These are phyloP conservation scores for Amoeboaphelidium occidentale DNA, from an alignment of 371 early-diverging fungal genomes.

Conservation along the genomic window DNA sequence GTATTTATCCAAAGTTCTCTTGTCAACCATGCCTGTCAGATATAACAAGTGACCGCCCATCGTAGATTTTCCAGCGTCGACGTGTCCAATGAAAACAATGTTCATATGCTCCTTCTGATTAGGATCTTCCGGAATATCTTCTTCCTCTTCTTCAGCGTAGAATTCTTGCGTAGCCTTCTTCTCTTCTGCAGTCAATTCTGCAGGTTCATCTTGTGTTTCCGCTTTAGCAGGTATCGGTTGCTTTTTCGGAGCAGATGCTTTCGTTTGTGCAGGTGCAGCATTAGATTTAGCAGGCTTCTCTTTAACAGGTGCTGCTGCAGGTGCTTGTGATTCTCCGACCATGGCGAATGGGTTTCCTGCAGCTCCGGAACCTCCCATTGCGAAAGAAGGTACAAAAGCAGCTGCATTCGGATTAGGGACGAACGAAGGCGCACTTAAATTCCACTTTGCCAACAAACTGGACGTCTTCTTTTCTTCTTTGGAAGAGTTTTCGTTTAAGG, in stretches of 20 bases:
- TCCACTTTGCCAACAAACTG: no score
- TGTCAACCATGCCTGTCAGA: constrained; percentile 92
- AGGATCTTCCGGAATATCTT: no score
- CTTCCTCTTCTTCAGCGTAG: no score
- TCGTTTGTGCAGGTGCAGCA: background rate
- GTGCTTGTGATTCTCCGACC: background rate
- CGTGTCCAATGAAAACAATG: constrained; percentile 99
- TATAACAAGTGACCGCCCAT: constrained; percentile 93
- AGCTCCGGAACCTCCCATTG: background rate
- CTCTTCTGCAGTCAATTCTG: constrained; percentile 2
- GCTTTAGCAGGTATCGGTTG: background rate
- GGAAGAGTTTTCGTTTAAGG: no score
- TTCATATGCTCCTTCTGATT: constrained; percentile 72
- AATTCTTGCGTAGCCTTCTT: constrained; percentile 2
- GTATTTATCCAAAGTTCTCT: constrained; percentile 97
- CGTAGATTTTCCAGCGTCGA: constrained; percentile 99
- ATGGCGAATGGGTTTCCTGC: background rate
- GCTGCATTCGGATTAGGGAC: constrained; percentile 18
- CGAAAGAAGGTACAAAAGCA: constrained; percentile 14
- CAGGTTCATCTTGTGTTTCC: background rate
- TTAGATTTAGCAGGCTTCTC: background rate
- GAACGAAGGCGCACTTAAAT: constrained; percentile 24
- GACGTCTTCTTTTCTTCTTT: no score
- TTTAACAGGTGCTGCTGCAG: background rate
- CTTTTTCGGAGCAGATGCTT: no score